Evolutionary conservation across 2,329 filamentous ascomycete genomes (phyloP).

Genomic region (Ascochyta koolunga): DNA sequence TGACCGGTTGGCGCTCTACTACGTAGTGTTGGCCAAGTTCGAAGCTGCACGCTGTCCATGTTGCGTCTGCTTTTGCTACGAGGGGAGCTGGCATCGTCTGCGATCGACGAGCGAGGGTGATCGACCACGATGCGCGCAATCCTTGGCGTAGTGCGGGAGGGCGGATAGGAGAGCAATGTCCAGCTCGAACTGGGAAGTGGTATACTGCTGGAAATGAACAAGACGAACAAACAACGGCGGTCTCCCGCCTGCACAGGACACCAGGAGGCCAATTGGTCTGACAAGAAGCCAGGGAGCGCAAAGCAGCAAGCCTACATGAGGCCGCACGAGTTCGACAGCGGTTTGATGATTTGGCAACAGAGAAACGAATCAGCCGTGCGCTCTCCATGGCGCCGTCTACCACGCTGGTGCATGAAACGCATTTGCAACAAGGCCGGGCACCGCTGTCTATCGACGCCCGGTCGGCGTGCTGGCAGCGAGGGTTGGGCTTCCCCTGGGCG

Average conservation of each 20-base stretch:
- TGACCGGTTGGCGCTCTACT: conserved; percentile 1
- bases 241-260: conserved; percentile 5
- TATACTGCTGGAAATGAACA: conserved; percentile 26
- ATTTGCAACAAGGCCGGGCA: conserved; percentile 35
- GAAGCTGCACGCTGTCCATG: background rate
- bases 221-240: background rate
- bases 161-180: conserved; percentile 40
- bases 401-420: conserved; percentile 42
- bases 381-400: conserved; percentile 22
- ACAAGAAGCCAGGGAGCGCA: background rate
- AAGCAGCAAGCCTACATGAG: conserved; percentile 16
- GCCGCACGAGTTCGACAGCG: conserved; percentile 34
- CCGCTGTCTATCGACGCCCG: conserved; percentile 5
- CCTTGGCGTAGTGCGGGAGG: conserved; percentile 33
- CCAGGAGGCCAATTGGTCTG: conserved; percentile 2
- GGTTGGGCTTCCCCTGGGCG: background rate
- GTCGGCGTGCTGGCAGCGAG: background rate
- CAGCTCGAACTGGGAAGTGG: conserved; percentile 27
- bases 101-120: conserved; percentile 46
- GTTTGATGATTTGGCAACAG: conserved; percentile 46
- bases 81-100: background rate
- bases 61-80: background rate
- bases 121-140: conserved; percentile 32
- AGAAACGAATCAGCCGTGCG: conserved; percentile 28
- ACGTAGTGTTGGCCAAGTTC: background rate